Base-by-base conservation (phyloP, 495 filamentous ascomycete species). In the Trichoderma gamsii region DNA sequence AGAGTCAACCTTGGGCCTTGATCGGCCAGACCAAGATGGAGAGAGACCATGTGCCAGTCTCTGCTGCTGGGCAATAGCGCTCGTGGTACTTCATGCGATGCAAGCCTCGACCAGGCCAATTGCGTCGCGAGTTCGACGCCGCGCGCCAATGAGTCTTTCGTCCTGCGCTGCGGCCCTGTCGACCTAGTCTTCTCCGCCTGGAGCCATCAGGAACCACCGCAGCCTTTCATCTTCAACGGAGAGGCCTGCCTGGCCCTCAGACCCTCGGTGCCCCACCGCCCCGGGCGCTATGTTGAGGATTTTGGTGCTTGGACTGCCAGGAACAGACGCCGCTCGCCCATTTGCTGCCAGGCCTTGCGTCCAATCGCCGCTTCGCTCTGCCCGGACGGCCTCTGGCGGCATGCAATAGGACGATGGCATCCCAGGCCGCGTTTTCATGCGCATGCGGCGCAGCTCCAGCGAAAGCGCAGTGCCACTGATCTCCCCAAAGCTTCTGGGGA, bases 221-320 rank as follows among this genome's bases (percentile, higher is more conserved):
- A 61, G 56, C 56, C 56, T 61, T 61, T 61, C 56, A 61, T 61
- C 56, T 61, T 32, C 56, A 61, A 61, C 56, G 56, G 25, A 4
- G 56, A 32, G 56, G 56, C 56, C 56, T 21, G 27, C 25, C 16
- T 7, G n/a, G 13, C 12, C 56, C 12, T 12, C 25, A 32, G 56
- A 32, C 27, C 56, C 27, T 61, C 56, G 56, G 56, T 12, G 25
- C 25, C 56, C 56, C 56, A 32, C 56, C 29, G 56, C 25, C 44
- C 12, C 44, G 44, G 44, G 44, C 44, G 44, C 44, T n/a, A 49
- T 35, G 25, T 21, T 61, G 56, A 25, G 56, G 25, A 32, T 27
- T 59, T 61, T 18, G 56, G 29, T 61, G 56, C 56, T 52, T 61
- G 56, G 56, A 27, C 56, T 61, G 56, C 56, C 56, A 61, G 56